These are phyloP conservation scores for Byssothecium circinans DNA, from an alignment of 2,329 filamentous ascomycete species.

Conservation along the genomic window DNA sequence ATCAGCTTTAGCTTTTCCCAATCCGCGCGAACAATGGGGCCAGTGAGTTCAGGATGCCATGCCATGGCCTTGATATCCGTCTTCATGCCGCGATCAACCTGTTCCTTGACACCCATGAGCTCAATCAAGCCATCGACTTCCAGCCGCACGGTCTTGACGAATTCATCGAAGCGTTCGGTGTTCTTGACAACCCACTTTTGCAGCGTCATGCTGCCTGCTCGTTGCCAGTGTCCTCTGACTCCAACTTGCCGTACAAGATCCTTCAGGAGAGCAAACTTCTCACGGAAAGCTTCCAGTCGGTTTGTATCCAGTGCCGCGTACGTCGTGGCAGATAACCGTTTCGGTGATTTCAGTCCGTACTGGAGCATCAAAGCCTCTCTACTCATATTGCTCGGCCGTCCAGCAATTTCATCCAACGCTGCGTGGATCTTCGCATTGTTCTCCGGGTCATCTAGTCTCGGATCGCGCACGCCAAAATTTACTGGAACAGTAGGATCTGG, in stretches of 20 bases:
- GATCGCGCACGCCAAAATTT: constrained; percentile 48
- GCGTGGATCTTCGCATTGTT: constrained; percentile 44
- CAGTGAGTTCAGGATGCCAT: constrained; percentile 51
- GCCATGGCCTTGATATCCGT: constrained; percentile 51
- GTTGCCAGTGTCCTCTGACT: constrained; percentile 36
- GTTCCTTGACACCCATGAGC: constrained; percentile 47
- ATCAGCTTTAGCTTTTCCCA: constrained; percentile 50
- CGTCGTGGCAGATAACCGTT: constrained; percentile 39
- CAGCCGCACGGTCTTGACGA: constrained; percentile 45
- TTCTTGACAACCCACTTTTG: constrained; percentile 49
- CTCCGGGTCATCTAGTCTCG: constrained; percentile 45
- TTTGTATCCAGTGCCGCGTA: constrained; percentile 49
- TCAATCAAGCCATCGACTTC: constrained; percentile 50
- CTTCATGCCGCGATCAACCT: constrained; percentile 48
- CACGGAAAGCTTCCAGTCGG: constrained; percentile 50
- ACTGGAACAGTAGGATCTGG: constrained; percentile 49
- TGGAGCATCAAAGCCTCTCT: constrained; percentile 50
- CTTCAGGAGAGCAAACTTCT: constrained; percentile 47
- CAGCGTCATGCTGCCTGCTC: constrained; percentile 39
- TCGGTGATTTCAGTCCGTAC: constrained; percentile 50
- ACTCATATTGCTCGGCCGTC: constrained; percentile 43
- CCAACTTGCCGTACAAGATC: constrained; percentile 41
- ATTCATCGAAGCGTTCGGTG: constrained; percentile 44
- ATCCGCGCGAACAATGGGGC: constrained; percentile 32
- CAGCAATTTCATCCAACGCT: constrained; percentile 49